phyloP scores from a whole-genome alignment of 495 filamentous ascomycete species.

The Glarea lozoyensis region DNA sequence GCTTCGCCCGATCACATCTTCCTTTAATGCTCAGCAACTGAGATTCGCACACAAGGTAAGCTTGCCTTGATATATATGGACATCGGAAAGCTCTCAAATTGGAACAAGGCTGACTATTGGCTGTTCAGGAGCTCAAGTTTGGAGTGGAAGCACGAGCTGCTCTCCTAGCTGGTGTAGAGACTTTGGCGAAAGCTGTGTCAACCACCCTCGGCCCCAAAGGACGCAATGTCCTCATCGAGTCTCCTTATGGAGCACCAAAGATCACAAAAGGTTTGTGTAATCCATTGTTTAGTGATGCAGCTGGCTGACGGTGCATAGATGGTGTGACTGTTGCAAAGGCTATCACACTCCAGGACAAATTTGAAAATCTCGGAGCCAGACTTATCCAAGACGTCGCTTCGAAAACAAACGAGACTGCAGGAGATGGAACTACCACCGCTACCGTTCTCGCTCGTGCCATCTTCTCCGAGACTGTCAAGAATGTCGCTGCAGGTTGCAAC shows the following conservation, averaged over 20 bases:
- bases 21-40: constrained; percentile 68
- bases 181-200: constrained; percentile 89
- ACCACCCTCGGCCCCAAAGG: constrained; percentile 97
- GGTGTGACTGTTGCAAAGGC: constrained; percentile 93
- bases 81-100: constrained; percentile 12
- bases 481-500: constrained; percentile 98
- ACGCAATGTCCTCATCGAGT: constrained; percentile 96
- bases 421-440: constrained; percentile 96
- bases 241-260: constrained; percentile 94
- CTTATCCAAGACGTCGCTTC: constrained; percentile 96
- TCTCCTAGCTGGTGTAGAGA: constrained; percentile 90
- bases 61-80: constrained; percentile 2
- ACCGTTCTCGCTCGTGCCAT: constrained; percentile 96
- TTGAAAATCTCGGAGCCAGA: constrained; percentile 96
- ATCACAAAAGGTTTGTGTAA: constrained; percentile 82
- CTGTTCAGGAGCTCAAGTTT: constrained; percentile 84
- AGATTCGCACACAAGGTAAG: constrained; percentile 91
- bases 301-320: constrained; percentile 43
- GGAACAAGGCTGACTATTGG: neutral
- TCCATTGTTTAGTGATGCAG: constrained; percentile 7
- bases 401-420: constrained; percentile 98
- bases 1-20: constrained; percentile 34
- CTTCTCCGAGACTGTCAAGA: constrained; percentile 99
- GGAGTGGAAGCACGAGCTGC: constrained; percentile 88
- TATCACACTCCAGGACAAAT: constrained; percentile 93